Evolutionary conservation across 768 basidiomycete species (phyloP).

Genomic region (Suillus hirtellus): DNA sequence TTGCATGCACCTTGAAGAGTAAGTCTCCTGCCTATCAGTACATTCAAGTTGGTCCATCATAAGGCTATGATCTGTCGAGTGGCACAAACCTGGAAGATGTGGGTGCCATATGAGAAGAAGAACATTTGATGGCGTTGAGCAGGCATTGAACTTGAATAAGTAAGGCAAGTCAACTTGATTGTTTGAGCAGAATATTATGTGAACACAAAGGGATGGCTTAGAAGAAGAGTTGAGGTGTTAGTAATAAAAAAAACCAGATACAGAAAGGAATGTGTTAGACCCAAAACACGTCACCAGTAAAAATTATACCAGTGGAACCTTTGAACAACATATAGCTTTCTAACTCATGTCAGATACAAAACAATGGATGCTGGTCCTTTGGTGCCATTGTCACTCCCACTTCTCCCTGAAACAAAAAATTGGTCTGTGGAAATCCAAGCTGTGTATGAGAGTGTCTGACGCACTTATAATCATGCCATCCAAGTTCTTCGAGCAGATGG

Average conservation of each 20-base stretch:
- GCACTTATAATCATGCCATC: constrained; percentile 13
- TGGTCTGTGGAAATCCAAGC: constrained; percentile 15
- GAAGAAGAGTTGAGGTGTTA: constrained; percentile 7
- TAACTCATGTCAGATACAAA: background rate
- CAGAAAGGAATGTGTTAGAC: background rate
- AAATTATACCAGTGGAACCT: background rate
- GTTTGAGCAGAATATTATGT: background rate
- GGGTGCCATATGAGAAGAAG: constrained; percentile 11
- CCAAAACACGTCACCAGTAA: background rate
- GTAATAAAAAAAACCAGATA: constrained; percentile 1
- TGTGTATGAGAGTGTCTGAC: constrained; percentile 15
- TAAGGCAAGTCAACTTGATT: background rate
- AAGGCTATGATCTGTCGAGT: too few relatives aligned
- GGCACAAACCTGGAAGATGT: too few relatives aligned
- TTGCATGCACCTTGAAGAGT: too few relatives aligned
- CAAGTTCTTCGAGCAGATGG: constrained; percentile 15
- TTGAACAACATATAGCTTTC: too few relatives aligned
- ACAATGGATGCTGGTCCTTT: background rate
- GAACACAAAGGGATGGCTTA: background rate
- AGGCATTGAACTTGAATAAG: background rate
- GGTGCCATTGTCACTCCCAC: constrained; percentile 11
- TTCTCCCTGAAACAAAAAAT: constrained; percentile 12
- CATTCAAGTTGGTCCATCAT: too few relatives aligned
- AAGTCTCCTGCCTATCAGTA: too few relatives aligned
- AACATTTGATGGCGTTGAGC: constrained; percentile 5